Percentiles rank a stretch among this genome's conserved stretches.
Conservation (phyloP, 2,329 filamentous ascomycete genomes). For the Coniochaeta ligniaria region DNA sequence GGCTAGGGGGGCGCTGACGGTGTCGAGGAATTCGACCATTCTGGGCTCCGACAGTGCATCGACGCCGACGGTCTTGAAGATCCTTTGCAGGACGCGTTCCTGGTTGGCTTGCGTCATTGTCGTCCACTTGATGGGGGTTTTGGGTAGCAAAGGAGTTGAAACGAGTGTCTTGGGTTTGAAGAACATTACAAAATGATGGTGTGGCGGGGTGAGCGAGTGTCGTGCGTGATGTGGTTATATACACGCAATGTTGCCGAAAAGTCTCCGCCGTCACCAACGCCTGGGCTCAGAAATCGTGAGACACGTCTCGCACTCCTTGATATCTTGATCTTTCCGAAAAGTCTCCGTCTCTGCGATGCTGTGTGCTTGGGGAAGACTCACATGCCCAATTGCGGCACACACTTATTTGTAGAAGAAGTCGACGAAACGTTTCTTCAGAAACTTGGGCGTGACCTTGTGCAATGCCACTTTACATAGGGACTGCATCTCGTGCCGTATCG, state of each 20-base stretch:
- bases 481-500: not conserved
- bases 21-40: conserved; percentile 3
- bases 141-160: not conserved
- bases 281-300: too few relatives aligned
- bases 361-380: too few relatives aligned
- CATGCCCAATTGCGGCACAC: not conserved
- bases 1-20: conserved; percentile 16
- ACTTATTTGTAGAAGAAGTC: not conserved
- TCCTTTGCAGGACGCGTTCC: conserved; percentile 3
- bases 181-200: not conserved
- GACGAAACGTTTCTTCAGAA: not conserved
- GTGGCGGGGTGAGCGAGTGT: not conserved
- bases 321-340: not conserved
- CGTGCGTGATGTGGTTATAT: not conserved
- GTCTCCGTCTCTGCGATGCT: not conserved
- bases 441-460: not conserved
- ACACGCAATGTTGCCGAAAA: not conserved
- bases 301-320: too few relatives aligned
- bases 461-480: not conserved
- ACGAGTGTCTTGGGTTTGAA: not conserved
- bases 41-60: conserved; percentile 3
- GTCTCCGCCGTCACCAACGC: not conserved
- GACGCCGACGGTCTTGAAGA: conserved; percentile 1
- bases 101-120: not conserved
- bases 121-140: not conserved